Percentiles rank a stretch among this genome's conserved stretches.
These are phyloP conservation scores for Arctostaphylos glauca DNA, from an alignment of 148 eudicot genomes.

Conservation along the genomic window DNA sequence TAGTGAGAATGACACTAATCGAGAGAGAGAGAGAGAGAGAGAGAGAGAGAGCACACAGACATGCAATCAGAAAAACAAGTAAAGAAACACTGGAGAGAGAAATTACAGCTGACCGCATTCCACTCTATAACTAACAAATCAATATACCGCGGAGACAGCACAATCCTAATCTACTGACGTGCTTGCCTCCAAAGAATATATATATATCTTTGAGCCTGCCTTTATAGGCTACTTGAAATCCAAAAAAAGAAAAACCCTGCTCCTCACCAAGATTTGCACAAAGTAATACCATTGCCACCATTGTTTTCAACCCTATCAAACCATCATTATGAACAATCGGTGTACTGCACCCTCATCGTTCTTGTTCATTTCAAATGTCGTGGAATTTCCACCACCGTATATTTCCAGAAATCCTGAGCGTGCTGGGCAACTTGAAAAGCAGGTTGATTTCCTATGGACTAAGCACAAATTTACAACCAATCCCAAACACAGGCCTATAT, in stretches of 20 bases:
- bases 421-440: conserved; percentile 6
- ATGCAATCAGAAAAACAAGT: conserved; percentile 3
- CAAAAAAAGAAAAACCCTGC: conserved; percentile 12
- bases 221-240: conserved; percentile 21
- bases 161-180: conserved; percentile 16
- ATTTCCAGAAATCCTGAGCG: not conserved
- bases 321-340: conserved; percentile 15
- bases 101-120: conserved; percentile 29
- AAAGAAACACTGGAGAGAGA: conserved; percentile 14
- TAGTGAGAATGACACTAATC: not conserved
- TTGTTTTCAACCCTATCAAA: not conserved
- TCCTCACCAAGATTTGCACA: conserved; percentile 18
- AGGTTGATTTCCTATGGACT: conserved; percentile 13
- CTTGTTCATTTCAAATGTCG: not conserved
- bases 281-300: conserved; percentile 3
- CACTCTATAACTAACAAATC: conserved; percentile 32
- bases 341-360: not conserved
- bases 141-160: conserved; percentile 33
- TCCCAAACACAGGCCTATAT: conserved; percentile 24
- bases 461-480: conserved; percentile 27
- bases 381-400: not conserved
- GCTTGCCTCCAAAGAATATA: conserved; percentile 46
- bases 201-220: conserved; percentile 21
- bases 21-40: not conserved
- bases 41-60: conserved; percentile 3